phyloP scores from a whole-genome alignment of 2,329 filamentous ascomycete species.

The Pezicula neosporulosa region DNA sequence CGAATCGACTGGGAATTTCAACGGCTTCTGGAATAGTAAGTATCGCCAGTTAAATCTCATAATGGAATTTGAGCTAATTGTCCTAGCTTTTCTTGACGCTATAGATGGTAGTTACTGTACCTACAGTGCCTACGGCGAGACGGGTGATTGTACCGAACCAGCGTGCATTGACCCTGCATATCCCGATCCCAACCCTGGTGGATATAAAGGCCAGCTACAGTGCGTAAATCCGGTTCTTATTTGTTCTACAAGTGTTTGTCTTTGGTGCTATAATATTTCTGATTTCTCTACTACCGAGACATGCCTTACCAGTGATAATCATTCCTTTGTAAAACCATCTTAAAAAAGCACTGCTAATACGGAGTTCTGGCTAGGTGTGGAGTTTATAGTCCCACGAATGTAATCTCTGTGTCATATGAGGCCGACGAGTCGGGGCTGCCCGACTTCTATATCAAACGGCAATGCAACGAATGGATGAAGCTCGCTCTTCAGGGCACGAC shows the following conservation, averaged over 20 bases:
- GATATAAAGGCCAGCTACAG: conserved; percentile 44
- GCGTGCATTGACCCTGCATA: conserved; percentile 44
- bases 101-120: conserved; percentile 45
- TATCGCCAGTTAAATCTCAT: conserved; percentile 35
- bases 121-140: conserved; percentile 44
- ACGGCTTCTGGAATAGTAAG: conserved; percentile 41
- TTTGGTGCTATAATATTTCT: too few relatives aligned
- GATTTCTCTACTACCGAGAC: too few relatives aligned
- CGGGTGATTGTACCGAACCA: conserved; percentile 39
- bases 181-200: conserved; percentile 42
- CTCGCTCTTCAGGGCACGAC: conserved; percentile 44
- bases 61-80: conserved; percentile 30
- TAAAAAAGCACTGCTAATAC: too few relatives aligned
- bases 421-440: conserved; percentile 48
- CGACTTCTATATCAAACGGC: conserved; percentile 47
- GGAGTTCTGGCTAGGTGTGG: conserved; percentile 29
- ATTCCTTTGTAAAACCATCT: too few relatives aligned
- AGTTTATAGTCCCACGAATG: conserved; percentile 50
- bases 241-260: too few relatives aligned
- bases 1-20: conserved; percentile 14
- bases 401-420: conserved; percentile 52
- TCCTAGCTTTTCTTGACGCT: conserved; percentile 45
- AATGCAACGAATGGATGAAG: conserved; percentile 49
- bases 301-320: too few relatives aligned
- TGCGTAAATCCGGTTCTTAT: too few relatives aligned